Evolutionary conservation across 306 rosid genomes (phyloP).

Genomic region (Fagus crenata): DNA sequence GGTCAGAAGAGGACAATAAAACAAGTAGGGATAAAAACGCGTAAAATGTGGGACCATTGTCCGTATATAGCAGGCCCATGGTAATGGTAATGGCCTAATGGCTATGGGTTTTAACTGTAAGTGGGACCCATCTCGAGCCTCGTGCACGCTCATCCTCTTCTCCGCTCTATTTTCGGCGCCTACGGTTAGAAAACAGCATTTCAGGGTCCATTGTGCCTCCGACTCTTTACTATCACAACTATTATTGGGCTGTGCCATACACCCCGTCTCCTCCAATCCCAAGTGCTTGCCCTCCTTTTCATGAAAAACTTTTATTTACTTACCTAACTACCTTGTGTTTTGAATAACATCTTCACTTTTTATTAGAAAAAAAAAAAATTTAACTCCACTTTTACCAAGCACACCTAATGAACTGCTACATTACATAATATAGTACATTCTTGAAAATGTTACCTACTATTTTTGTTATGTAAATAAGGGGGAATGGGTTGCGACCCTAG

Average conservation of each 20-base stretch:
- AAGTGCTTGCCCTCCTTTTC: background rate
- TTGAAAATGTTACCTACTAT: too few relatives aligned
- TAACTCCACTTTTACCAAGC: too few relatives aligned
- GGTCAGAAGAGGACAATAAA: background rate
- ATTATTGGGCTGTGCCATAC: background rate
- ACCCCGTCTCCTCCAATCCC: background rate
- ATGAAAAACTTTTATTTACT: background rate
- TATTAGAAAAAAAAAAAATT: too few relatives aligned
- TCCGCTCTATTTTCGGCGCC: background rate
- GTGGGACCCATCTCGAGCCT: slow-evolving; percentile 25
- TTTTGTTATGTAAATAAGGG: too few relatives aligned
- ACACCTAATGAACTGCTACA: too few relatives aligned
- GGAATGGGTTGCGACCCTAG: too few relatives aligned
- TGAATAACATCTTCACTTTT: too few relatives aligned
- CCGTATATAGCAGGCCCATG: background rate
- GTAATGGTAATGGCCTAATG: too few relatives aligned
- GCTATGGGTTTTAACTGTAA: slow-evolving; percentile 4
- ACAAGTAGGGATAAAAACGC: background rate
- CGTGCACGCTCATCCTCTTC: background rate
- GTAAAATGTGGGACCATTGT: slow-evolving; percentile 29
- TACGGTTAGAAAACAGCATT: too few relatives aligned
- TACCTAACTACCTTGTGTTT: background rate
- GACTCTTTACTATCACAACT: background rate
- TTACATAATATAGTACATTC: too few relatives aligned
- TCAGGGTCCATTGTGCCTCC: too few relatives aligned